phyloP scores from a whole-genome alignment of 2,329 filamentous ascomycete species.

The Teratosphaeria gauchensis region DNA sequence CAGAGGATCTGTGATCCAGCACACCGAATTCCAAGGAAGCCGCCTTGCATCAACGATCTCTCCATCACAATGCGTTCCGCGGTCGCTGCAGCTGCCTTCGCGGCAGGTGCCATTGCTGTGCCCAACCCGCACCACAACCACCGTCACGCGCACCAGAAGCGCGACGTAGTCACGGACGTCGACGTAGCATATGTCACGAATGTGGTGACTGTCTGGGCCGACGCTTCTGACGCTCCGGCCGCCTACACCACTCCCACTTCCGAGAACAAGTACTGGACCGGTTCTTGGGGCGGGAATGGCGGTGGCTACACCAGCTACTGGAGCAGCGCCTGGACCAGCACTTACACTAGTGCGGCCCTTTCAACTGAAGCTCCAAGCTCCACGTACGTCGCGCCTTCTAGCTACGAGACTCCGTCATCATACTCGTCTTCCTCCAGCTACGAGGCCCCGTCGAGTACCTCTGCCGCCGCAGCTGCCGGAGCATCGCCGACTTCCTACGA shows the following conservation, averaged over 20 bases:
- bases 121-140: slow-evolving; percentile 21
- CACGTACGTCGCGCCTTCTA: slow-evolving; percentile 7
- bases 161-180: slow-evolving; percentile 18
- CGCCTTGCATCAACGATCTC: slow-evolving; percentile 8
- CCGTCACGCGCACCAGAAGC: slow-evolving; percentile 19
- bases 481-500: slow-evolving; percentile 19
- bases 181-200: slow-evolving; percentile 25
- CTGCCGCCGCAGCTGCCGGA: slow-evolving; percentile 4
- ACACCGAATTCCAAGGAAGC: not conserved
- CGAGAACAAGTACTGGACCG: not conserved
- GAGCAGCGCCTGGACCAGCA: slow-evolving; percentile 2
- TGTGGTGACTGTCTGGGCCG: slow-evolving; percentile 26
- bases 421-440: slow-evolving; percentile 2
- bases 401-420: slow-evolving; percentile 6
- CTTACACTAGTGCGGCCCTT: slow-evolving; percentile 4
- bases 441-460: slow-evolving; percentile 1
- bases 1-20: slow-evolving; percentile 13
- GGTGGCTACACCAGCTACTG: not conserved
- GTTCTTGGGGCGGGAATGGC: not conserved
- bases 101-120: slow-evolving; percentile 26
- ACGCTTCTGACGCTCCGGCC: not conserved
- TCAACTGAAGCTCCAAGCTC: slow-evolving; percentile 4
- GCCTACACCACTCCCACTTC: slow-evolving; percentile 1
- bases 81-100: slow-evolving; percentile 27
- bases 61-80: slow-evolving; percentile 26